These are phyloP conservation scores for Diaporthe australafricana DNA, from an alignment of 2,329 filamentous ascomycete species.

Conservation along the genomic window DNA sequence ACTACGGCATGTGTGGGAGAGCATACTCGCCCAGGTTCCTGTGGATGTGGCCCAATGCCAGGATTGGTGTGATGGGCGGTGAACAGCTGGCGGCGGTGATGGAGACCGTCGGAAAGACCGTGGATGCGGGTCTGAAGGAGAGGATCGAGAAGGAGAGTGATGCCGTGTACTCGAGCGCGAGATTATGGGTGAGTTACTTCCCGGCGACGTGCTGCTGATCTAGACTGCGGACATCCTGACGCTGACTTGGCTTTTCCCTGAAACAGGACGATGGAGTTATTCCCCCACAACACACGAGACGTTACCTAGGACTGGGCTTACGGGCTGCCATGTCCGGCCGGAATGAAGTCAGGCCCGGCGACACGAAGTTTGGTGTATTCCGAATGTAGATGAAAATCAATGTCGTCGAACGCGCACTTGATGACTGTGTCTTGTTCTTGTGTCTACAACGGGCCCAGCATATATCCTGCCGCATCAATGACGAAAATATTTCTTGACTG, in stretches of 20 bases:
- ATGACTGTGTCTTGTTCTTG: neutral
- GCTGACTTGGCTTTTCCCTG: conserved; percentile 25
- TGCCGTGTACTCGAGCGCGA: conserved; percentile 86
- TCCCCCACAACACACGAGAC: conserved; percentile 79
- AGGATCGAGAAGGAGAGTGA: conserved; percentile 93
- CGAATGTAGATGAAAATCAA: conserved; percentile 70
- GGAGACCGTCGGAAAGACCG: conserved; percentile 89
- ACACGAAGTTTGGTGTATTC: conserved; percentile 83
- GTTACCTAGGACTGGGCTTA: conserved; percentile 78
- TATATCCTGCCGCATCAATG: neutral
- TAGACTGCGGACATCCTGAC: conserved; percentile 6
- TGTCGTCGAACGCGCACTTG: neutral
- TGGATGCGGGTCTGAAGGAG: conserved; percentile 82
- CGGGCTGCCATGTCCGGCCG: conserved; percentile 77
- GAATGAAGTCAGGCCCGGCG: conserved; percentile 69
- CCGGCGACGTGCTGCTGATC: neutral
- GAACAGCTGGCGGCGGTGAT: conserved; percentile 94
- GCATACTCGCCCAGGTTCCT: conserved; percentile 92
- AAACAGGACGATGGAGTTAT: conserved; percentile 81
- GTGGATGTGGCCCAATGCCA: conserved; percentile 98
- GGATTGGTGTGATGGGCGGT: conserved; percentile 94
- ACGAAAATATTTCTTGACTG: neutral
- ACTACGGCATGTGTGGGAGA: conserved; percentile 98
- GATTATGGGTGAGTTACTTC: conserved; percentile 78
- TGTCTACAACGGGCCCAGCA: neutral